Base-by-base conservation (phyloP, 768 basidiomycete genomes). In the Rhodocollybia butyracea region DNA sequence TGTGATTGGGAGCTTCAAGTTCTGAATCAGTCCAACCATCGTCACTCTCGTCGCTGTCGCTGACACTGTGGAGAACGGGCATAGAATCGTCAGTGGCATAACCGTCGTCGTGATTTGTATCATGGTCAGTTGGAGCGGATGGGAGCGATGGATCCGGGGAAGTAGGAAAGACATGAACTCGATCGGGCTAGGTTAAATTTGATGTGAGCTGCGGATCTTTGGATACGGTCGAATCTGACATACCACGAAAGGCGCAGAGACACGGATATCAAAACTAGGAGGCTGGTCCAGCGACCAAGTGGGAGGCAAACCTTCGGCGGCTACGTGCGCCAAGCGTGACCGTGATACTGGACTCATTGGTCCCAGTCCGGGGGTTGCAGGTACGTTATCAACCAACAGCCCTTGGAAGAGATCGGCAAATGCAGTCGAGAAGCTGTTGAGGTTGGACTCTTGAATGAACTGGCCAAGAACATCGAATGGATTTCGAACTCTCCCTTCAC, bases 41-140 rank as follows among this genome's bases (percentile, higher is more conserved):
- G 38, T 62, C 60, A 17, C 47, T 51, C 5, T 51, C 51, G 26
- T 68, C 63, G 46, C 65, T 70, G 29, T 73, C 73, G 41, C 71
- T 73, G 29, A 64, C 68, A 29, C 68, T 68, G 30, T 72, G 74
- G 6, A 74, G 68, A 47, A 61, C 66, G 48, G 67, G 72, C 52
- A 70, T 68, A 39, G 68, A 78, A 56, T 70, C 68, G 34, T 60
- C 62, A 27, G 63, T 59, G 38, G 56, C 66, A 26, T 64, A 60
- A 22, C 62, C 59, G 31, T 60, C 59, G 2, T 47, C 57, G 24
- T 24, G 31, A 45, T n/a, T n/a, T n/a, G 19, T 17, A 32, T 6
- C 45, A 42, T 31, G 30, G 17, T 31, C 34, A 22, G 5, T 13
- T 4, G 15, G 22, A 21, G 7, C 29, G 11, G 34, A 17, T 17